phyloP scores from a whole-genome alignment of 768 basidiomycete species.

The Russula abietina region DNA sequence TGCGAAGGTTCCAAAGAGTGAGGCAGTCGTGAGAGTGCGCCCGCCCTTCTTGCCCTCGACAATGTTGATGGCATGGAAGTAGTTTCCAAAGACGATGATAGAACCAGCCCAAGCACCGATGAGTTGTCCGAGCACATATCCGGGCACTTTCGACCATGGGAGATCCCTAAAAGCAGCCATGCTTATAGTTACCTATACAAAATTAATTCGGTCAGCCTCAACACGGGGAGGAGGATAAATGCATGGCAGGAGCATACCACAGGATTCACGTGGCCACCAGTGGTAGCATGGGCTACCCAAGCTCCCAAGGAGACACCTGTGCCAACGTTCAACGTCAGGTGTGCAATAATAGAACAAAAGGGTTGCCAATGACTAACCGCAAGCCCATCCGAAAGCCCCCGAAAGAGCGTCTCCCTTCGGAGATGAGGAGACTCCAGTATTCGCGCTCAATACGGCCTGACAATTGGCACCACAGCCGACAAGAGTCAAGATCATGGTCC shows the following conservation, averaged over 20 bases:
- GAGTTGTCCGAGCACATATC: slow-evolving; percentile 56
- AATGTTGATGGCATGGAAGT: slow-evolving; percentile 59
- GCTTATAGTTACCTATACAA: slow-evolving; percentile 55
- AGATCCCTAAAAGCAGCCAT: slow-evolving; percentile 66
- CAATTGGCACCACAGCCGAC: slow-evolving; percentile 26
- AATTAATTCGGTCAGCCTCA: background rate
- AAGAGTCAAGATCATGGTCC: slow-evolving; percentile 28
- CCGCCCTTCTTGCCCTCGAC: slow-evolving; percentile 50
- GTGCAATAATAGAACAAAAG: background rate
- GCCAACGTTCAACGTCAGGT: slow-evolving; percentile 6
- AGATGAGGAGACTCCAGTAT: slow-evolving; percentile 24
- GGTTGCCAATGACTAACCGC: slow-evolving; percentile 14
- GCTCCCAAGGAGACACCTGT: slow-evolving; percentile 57
- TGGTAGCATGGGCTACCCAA: slow-evolving; percentile 59
- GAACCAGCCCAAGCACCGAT: slow-evolving; percentile 56
- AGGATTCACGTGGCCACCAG: slow-evolving; percentile 56
- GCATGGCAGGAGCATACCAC: slow-evolving; percentile 24
- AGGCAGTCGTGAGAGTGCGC: slow-evolving; percentile 54
- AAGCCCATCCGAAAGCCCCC: slow-evolving; percentile 26
- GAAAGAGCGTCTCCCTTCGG: slow-evolving; percentile 27
- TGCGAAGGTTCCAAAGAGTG: slow-evolving; percentile 56
- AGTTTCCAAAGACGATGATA: slow-evolving; percentile 55
- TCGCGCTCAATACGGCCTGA: slow-evolving; percentile 26
- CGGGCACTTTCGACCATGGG: slow-evolving; percentile 77
- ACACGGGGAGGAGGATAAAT: background rate